Evolutionary conservation across 1,284 basidiomycete species (phyloP).

Genomic region (Laetiporus sulphureus): DNA sequence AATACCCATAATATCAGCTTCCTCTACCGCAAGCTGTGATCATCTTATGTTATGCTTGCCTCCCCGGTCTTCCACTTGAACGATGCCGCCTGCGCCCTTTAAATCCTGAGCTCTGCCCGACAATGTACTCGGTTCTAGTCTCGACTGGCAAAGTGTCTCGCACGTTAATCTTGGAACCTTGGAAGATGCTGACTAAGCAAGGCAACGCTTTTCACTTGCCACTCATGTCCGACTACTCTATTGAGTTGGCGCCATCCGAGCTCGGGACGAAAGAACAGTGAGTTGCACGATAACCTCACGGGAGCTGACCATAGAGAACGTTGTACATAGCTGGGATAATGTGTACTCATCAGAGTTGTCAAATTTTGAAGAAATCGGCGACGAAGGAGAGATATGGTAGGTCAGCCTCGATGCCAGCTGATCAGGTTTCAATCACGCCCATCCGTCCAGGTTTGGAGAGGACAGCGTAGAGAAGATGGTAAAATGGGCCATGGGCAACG

Average conservation of each 20-base stretch:
- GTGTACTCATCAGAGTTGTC: slow-evolving; percentile 66
- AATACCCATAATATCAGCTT: too few species aligned
- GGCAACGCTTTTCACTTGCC: slow-evolving; percentile 9
- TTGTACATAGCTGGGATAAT: slow-evolving; percentile 54
- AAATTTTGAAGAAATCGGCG: slow-evolving; percentile 77
- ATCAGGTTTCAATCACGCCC: background rate
- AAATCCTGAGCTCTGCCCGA: too few species aligned
- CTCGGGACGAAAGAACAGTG: slow-evolving; percentile 46
- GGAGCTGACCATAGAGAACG: too few species aligned
- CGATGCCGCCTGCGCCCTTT: too few species aligned
- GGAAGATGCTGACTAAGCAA: slow-evolving; percentile 25
- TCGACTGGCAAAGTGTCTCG: too few species aligned
- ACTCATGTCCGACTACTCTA: slow-evolving; percentile 17
- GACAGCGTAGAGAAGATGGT: slow-evolving; percentile 82
- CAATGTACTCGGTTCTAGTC: too few species aligned
- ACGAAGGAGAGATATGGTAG: slow-evolving; percentile 88
- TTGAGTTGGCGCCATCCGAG: slow-evolving; percentile 31
- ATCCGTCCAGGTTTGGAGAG: slow-evolving; percentile 66
- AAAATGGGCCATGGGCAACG: slow-evolving; percentile 50
- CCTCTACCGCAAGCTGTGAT: too few species aligned
- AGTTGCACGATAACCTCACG: too few species aligned
- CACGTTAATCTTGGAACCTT: background rate
- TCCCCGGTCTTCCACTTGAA: too few species aligned
- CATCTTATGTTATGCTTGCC: too few species aligned
- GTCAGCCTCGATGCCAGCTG: slow-evolving; percentile 8